These are phyloP conservation scores for Sideroxylon spinosum DNA, from an alignment of 179 eudicot genomes.

Conservation along the genomic window DNA sequence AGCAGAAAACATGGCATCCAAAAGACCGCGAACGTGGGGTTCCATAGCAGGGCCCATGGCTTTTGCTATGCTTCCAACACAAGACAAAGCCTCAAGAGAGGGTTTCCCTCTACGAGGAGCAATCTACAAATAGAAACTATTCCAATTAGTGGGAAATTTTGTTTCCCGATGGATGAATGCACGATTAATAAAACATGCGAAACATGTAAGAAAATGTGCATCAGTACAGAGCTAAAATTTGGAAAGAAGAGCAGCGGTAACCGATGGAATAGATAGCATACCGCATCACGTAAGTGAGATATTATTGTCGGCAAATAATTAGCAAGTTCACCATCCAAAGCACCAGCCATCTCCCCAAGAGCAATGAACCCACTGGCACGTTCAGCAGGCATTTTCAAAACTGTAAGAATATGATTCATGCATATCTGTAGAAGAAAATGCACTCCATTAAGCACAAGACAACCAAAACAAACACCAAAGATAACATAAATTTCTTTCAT, in stretches of 20 bases:
- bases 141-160: not conserved
- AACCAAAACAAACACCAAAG: not conserved
- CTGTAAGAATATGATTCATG: constrained; percentile 95
- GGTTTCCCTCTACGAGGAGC: constrained; percentile 98
- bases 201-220: not conserved
- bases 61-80: constrained; percentile 86
- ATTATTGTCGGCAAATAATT: constrained; percentile 98
- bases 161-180: not conserved
- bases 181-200: not conserved
- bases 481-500: not conserved
- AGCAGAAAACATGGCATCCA: constrained; percentile 87
- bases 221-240: constrained; percentile 5
- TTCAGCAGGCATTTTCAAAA: constrained; percentile 88
- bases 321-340: constrained; percentile 89
- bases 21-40: constrained; percentile 73
- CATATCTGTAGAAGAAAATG: constrained; percentile 54
- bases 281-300: constrained; percentile 93
- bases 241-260: constrained; percentile 2
- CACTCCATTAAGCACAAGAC: constrained; percentile 11
- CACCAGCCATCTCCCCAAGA: constrained; percentile 99
- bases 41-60: constrained; percentile 92
- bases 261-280: constrained; percentile 30
- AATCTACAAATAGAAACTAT: constrained; percentile 41
- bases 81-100: constrained; percentile 86
- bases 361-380: constrained; percentile 94